Conservation (phyloP, 352 stramenopile genomes). For the Stramenopiles sp. region DNA sequence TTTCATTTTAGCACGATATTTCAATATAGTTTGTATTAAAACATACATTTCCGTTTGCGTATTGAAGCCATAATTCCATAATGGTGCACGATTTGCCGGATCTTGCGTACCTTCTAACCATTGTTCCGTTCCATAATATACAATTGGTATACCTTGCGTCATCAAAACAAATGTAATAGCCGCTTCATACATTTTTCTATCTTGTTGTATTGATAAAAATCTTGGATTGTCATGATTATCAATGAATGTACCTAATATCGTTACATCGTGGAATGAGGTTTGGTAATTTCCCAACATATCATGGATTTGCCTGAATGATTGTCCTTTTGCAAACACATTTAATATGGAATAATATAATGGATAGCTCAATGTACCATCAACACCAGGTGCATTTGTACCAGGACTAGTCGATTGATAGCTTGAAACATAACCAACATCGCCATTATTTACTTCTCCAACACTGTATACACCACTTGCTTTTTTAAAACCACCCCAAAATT, state of each 20-base stretch:
- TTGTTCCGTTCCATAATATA: constrained; percentile 21
- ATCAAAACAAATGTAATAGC: constrained; percentile 11
- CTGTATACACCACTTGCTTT: constrained; percentile 7
- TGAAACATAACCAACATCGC: constrained; percentile 12
- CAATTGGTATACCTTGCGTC: constrained; percentile 13
- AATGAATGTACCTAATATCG: constrained; percentile 10
- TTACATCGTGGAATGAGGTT: constrained; percentile 7
- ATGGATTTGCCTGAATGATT: constrained; percentile 8
- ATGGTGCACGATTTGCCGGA: constrained; percentile 13
- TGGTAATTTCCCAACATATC: constrained; percentile 7
- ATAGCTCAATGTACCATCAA: constrained; percentile 10
- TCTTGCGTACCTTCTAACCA: constrained; percentile 16
- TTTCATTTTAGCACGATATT: background rate
- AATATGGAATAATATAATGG: constrained; percentile 8
- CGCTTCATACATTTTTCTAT: background rate
- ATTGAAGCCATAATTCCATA: constrained; percentile 11
- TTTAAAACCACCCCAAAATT: constrained; percentile 12
- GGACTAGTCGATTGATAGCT: constrained; percentile 6
- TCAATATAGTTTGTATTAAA: background rate
- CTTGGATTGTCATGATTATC: constrained; percentile 17
- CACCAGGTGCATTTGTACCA: no score
- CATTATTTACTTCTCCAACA: constrained; percentile 17
- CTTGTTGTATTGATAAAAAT: background rate
- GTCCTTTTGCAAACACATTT: constrained; percentile 12
- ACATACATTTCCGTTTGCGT: constrained; percentile 11